Conservation (phyloP, 139 green algal species). For the Chlamydomonas schloesseri region DNA sequence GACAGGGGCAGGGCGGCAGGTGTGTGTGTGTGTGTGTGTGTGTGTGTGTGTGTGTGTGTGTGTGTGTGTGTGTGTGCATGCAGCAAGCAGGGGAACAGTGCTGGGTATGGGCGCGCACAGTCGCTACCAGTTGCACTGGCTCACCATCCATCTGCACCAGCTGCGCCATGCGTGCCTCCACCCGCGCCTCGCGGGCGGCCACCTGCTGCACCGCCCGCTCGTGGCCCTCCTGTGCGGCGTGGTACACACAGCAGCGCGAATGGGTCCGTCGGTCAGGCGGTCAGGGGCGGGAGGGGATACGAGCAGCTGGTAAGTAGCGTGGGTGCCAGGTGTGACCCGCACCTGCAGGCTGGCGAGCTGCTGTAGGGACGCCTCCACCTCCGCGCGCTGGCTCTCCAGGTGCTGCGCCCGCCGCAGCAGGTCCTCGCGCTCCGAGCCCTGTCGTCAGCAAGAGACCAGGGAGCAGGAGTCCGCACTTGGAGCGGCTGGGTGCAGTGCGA, state of each 20-base stretch:
- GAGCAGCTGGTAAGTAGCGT: no score
- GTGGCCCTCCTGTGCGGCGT: slow-evolving; percentile 21
- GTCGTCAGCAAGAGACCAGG: background rate
- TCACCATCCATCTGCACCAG: background rate
- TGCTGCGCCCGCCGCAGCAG: slow-evolving; percentile 10
- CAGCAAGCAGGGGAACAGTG: no score
- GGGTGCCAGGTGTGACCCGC: no score
- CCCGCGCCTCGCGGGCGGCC: background rate
- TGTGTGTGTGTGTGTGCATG: no score
- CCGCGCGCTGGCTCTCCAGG: slow-evolving; percentile 3
- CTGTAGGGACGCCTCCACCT: slow-evolving; percentile 35
- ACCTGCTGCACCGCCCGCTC: slow-evolving; percentile 9
- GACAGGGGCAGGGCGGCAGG: no score
- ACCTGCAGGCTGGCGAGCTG: slow-evolving; percentile 40
- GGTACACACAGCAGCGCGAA: no score
- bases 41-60: background rate
- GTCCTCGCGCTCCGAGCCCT: slow-evolving; percentile 27
- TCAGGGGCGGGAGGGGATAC: no score
- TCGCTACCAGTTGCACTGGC: no score
- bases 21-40: background rate
- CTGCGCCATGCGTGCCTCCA: background rate
- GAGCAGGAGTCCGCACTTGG: no score
- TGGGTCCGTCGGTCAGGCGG: no score
- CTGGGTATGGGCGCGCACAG: no score
- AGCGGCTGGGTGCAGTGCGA: no score